Conservation (phyloP, 2,329 filamentous ascomycete species). For the Apiospora koreana region DNA sequence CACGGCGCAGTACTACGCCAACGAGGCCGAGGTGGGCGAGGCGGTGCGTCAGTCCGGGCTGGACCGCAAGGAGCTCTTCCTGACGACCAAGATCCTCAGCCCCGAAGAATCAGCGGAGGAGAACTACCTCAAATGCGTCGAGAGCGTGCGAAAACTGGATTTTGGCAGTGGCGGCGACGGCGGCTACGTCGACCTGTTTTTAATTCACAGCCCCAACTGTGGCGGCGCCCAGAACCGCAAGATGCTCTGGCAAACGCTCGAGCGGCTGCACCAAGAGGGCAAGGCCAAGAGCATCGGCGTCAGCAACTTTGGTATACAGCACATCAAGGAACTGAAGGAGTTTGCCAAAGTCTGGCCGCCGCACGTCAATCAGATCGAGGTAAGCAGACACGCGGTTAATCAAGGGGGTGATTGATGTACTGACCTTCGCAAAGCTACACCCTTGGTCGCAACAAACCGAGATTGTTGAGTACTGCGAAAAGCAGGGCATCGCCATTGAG, state of each 20-base stretch:
- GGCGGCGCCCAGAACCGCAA: slow-evolving; percentile 53
- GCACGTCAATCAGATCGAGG: slow-evolving; percentile 61
- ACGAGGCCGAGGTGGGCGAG: slow-evolving; percentile 66
- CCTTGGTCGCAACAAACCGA: slow-evolving; percentile 64
- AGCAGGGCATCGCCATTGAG: slow-evolving; percentile 52
- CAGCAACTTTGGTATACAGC: slow-evolving; percentile 68
- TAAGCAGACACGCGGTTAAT: slow-evolving; percentile 36
- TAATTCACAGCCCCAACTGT: slow-evolving; percentile 64
- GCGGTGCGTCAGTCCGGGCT: slow-evolving; percentile 61
- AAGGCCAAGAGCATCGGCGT: slow-evolving; percentile 60
- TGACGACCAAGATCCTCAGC: slow-evolving; percentile 70
- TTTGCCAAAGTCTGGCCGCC: slow-evolving; percentile 70
- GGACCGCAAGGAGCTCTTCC: slow-evolving; percentile 58
- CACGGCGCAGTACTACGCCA: slow-evolving; percentile 64
- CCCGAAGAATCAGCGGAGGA: slow-evolving; percentile 54
- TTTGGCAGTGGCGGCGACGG: slow-evolving; percentile 37
- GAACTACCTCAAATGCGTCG: slow-evolving; percentile 59
- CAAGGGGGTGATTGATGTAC: background rate
- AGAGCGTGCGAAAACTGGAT: slow-evolving; percentile 66
- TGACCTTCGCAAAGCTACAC: slow-evolving; percentile 61
- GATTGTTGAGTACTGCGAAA: slow-evolving; percentile 59
- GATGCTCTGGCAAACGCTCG: slow-evolving; percentile 66
- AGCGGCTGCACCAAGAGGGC: slow-evolving; percentile 60
- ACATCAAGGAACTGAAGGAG: slow-evolving; percentile 68
- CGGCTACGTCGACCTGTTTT: slow-evolving; percentile 67